A percentile compares a stretch with the other conserved stretches of the same genome.
These are phyloP conservation scores for Pseudocercospora fijiensis DNA, from an alignment of 2,329 filamentous ascomycete species.

Conservation along the genomic window DNA sequence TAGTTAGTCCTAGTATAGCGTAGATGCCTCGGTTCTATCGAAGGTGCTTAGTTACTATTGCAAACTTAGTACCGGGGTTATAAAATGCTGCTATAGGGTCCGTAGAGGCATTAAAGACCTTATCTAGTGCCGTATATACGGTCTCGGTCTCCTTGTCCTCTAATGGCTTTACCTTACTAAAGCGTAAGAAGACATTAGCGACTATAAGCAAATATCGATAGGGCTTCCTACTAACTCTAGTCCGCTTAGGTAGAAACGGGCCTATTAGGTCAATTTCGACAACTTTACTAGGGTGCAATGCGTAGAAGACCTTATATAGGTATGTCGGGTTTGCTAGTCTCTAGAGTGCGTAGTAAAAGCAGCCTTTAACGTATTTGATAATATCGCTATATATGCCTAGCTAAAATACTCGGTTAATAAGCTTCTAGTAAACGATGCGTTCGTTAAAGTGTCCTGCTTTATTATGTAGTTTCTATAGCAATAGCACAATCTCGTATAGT, in stretches of 20 bases:
- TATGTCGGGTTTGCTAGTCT: neutral
- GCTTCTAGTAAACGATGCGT: neutral
- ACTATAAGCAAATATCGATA: neutral
- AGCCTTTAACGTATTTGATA: neutral
- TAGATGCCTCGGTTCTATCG: neutral
- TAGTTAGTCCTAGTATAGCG: neutral
- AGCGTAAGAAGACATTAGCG: neutral
- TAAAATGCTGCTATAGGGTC: neutral
- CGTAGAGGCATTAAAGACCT: neutral
- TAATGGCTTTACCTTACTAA: neutral
- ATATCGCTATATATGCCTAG: conserved; percentile 1
- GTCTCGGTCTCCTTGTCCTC: neutral
- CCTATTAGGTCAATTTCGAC: neutral
- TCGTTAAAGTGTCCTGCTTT: neutral
- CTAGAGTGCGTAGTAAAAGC: neutral
- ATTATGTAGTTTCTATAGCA: neutral
- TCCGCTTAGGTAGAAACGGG: neutral
- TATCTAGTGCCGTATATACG: neutral
- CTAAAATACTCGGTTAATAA: conserved; percentile 2
- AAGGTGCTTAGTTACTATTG: neutral
- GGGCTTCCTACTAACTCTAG: neutral
- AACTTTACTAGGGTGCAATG: neutral
- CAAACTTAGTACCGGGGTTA: neutral
- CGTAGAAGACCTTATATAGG: neutral
- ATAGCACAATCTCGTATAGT: neutral